Base-by-base conservation (phyloP, 768 basidiomycete species). In the Lactifluus piperatus region DNA sequence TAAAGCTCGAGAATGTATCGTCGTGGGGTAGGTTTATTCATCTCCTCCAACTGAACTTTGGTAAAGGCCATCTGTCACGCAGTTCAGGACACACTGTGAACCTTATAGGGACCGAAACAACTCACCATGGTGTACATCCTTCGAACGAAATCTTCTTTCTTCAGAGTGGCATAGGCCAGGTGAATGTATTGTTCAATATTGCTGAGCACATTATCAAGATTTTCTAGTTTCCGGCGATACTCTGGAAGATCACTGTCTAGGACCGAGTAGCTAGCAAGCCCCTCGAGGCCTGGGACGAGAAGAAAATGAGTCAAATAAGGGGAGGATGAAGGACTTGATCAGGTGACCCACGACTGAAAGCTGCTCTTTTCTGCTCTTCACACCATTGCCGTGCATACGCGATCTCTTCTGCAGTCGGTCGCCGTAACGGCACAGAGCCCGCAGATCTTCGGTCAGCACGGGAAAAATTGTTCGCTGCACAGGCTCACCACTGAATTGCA, bases 1-100 rank as follows among this genome's bases (percentile, higher is more conserved):
- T 64, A 56, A 14, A 64, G 56, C 26, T 64, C 63, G 4, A 64
- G 55, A 4, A 64, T 43, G 20, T 53, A 62, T 43, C 63, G 60
- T 43, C 63, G 60, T 4, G 63, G 63, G 14, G 57, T 62, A 0
- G 47, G 44, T 14, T 45, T 62, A 22, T 53, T 41, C 10, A 51
- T 18, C 30, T 64, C 55, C 6, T 64, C 51, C 16, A 56, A 22
- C 56, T 64, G 63, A 43, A 22, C 34, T 49, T 46, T 62, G 13
- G 59, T 30, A 8, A 56, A 54, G 36, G 53, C 50, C 47, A 56
- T 53, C 63, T 64, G 37, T 9, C 2, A n/a, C n/a, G n/a, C n/a
- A n/a, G n/a, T n/a, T n/a, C n/a, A n/a, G n/a, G n/a, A n/a, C n/a
- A n/a, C n/a, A n/a, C n/a, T n/a, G n/a, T n/a, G n/a, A n/a, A n/a